Base-by-base conservation (phyloP, 352 stramenopile species). In the Phytophthora tubulina region DNA sequence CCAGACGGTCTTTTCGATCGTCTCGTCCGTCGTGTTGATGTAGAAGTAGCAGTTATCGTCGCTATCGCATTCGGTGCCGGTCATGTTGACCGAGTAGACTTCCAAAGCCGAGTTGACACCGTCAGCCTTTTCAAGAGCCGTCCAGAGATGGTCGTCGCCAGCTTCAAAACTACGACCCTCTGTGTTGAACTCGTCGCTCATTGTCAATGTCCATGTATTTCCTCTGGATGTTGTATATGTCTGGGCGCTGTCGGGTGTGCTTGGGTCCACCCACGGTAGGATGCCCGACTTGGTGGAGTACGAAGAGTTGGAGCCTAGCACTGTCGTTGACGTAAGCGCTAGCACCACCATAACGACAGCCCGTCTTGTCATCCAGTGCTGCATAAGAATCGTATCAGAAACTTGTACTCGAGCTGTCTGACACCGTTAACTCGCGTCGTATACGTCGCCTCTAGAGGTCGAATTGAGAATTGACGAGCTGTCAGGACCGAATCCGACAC, bases 111-210 rank as follows among this genome's bases (percentile, higher is more conserved):
- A 83, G 49, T 94, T 93, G 14, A 88, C 92, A 31, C 84, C 84
- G 36, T 93, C 86, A n/a, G 86, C 82, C 48, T 81, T 86, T n/a
- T 91, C 73, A 58, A 93, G 53, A 3, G 85, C 91, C 21, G 94
- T 98, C 97, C 97, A 99, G 38, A 94, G 80, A 36, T 97, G 93
- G 81, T 99, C 97, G 6, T 88, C 67, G 15, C 97, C 97, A 49
- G 98, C 91, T 38, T 87, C 56, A 75, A 99, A 99, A 3, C 50
- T 88, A 3, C 96, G 85, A 14, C 80, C 80, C 1, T 89, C 69
- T 15, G 64, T 73, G 42, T 73, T 73, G 59, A 73, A 73, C 48
- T 74, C 60, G 59, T 79, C 63, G 46, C 84, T 93, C 80, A 93
- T 91, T 5, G 89, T 80, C 27, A 94, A 72, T 11, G 89, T 72